A percentile compares a stretch with the other conserved stretches of the same genome.
These are phyloP conservation scores for Stevia rebaudiana DNA, from an alignment of 140 eudicot species.

Conservation along the genomic window DNA sequence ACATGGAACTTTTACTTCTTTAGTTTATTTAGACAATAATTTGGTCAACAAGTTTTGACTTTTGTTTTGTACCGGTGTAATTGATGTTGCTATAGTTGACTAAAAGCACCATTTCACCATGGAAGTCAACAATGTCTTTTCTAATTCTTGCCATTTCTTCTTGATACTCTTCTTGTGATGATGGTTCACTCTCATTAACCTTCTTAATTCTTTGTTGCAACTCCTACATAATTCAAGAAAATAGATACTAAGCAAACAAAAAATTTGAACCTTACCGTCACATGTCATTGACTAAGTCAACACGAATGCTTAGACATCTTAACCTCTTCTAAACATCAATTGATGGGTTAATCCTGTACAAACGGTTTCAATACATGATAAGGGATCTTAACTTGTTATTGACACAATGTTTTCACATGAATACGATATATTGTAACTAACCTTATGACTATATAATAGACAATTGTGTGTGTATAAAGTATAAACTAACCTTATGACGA, in stretches of 20 bases:
- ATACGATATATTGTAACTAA: background rate
- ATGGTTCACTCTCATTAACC: constrained; percentile 39
- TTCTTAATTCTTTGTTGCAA: constrained; percentile 61
- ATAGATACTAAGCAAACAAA: background rate
- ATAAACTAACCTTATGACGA: constrained; percentile 52
- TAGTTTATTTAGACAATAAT: background rate
- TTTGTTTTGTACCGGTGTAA: constrained; percentile 50
- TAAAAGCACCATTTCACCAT: constrained; percentile 91
- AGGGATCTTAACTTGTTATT: background rate
- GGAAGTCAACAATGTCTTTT: constrained; percentile 73
- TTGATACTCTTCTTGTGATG: constrained; percentile 36
- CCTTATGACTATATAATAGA: background rate
- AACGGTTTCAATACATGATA: background rate
- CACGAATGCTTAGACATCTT: background rate
- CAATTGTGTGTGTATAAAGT: background rate
- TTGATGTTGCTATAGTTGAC: constrained; percentile 74
- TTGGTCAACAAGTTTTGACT: constrained; percentile 7
- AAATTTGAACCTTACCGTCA: background rate
- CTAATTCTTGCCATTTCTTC: constrained; percentile 57
- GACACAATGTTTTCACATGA: background rate
- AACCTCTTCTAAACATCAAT: background rate
- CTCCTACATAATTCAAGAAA: constrained; percentile 40
- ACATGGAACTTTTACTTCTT: background rate
- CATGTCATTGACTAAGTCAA: constrained; percentile 8
- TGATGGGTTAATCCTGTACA: background rate